Evolutionary conservation across 257 asterid genomes (phyloP).

Genomic region (Gardenia jasminoides): DNA sequence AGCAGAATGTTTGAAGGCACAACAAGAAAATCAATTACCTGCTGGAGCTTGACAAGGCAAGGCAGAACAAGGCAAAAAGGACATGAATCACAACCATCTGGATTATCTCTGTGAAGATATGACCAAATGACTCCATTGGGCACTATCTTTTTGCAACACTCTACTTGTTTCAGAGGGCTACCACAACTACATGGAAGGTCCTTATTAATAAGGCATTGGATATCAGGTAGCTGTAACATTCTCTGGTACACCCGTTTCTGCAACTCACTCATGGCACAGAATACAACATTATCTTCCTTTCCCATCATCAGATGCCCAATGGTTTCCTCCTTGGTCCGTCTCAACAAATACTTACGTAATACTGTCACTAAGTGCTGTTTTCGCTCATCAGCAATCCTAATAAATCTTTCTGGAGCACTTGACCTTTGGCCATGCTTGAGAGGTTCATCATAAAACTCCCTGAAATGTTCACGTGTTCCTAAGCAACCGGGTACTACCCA

Average conservation of each 20-base stretch:
- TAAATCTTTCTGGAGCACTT: constrained; percentile 77
- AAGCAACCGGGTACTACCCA: constrained; percentile 81
- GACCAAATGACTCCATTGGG: constrained; percentile 88
- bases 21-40: constrained; percentile 42
- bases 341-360: constrained; percentile 65
- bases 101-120: constrained; percentile 76
- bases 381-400: constrained; percentile 73
- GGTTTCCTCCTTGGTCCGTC: constrained; percentile 96
- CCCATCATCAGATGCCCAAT: constrained; percentile 98
- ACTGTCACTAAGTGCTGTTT: constrained; percentile 76
- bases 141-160: constrained; percentile 80
- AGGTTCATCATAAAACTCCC: constrained; percentile 94
- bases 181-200: constrained; percentile 90
- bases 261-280: constrained; percentile 88
- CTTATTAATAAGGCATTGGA: constrained; percentile 84
- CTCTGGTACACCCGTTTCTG: constrained; percentile 86
- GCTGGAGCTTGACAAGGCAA: constrained; percentile 91
- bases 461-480: constrained; percentile 90
- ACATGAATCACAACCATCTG: constrained; percentile 94
- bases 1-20: background rate
- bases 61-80: constrained; percentile 98
- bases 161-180: constrained; percentile 88
- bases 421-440: constrained; percentile 95
- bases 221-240: constrained; percentile 75
- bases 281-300: constrained; percentile 92